These are phyloP conservation scores for Vigna unguiculata DNA, from an alignment of 306 rosid genomes.

Conservation along the genomic window DNA sequence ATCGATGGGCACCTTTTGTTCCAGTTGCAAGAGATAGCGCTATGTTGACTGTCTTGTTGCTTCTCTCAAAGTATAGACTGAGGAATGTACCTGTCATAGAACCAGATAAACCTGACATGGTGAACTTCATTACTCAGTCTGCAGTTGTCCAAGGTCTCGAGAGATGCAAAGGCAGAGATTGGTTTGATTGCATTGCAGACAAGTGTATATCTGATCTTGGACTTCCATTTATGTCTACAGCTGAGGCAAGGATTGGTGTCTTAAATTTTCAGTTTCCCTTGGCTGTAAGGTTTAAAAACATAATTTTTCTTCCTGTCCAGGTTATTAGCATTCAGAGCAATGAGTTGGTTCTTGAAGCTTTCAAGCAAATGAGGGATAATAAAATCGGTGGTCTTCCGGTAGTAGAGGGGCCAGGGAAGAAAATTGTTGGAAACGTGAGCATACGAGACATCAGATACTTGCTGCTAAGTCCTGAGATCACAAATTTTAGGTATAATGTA, in stretches of 20 bases:
- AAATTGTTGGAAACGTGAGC: slow-evolving; percentile 80
- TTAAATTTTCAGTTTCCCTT: slow-evolving; percentile 14
- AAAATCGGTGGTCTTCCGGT: slow-evolving; percentile 88
- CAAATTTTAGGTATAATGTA: slow-evolving; percentile 72
- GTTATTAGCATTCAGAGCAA: slow-evolving; percentile 67
- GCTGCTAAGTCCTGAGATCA: slow-evolving; percentile 75
- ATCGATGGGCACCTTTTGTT: slow-evolving; percentile 84
- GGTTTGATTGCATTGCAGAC: slow-evolving; percentile 84
- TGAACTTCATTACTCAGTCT: slow-evolving; percentile 91
- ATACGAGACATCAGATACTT: slow-evolving; percentile 75
- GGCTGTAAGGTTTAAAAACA: slow-evolving; percentile 33
- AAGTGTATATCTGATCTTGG: slow-evolving; percentile 71
- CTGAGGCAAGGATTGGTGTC: slow-evolving; percentile 57
- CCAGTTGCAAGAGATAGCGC: slow-evolving; percentile 70
- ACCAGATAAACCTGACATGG: slow-evolving; percentile 69
- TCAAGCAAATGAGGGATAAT: slow-evolving; percentile 83
- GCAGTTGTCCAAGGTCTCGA: slow-evolving; percentile 89
- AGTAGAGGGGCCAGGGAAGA: slow-evolving; percentile 70
- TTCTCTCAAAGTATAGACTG: slow-evolving; percentile 90
- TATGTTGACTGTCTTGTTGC: slow-evolving; percentile 83
- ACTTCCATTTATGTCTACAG: slow-evolving; percentile 83
- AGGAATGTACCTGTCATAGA: slow-evolving; percentile 91
- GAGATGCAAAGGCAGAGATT: slow-evolving; percentile 78
- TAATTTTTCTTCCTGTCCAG: slow-evolving; percentile 51
- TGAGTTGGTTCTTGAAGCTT: slow-evolving; percentile 86